Evolutionary conservation across 1,139 yeast genomes (phyloP), one percentile per base, ranked within the genome.

Genomic region (Hyphopichia khmerensis): DNA sequence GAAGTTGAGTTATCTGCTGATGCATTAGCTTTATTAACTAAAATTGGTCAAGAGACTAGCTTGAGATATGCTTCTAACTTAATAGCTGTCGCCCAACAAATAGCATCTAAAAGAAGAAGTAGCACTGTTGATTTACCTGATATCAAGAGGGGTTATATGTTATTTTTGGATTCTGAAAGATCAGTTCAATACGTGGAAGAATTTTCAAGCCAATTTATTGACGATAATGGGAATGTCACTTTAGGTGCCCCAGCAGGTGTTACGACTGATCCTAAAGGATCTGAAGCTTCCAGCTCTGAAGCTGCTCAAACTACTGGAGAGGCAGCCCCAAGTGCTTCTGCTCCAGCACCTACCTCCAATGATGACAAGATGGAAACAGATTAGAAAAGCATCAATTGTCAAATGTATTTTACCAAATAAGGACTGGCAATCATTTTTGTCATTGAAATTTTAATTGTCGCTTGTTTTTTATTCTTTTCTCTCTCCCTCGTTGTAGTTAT

Each of bases 41-140:
- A 91, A 65, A 90, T 91, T 53, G 98, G 97, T 13, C 79, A 80
- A 51, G 98, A 95, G 62, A 88, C 98, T 4, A 84, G 95, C 60
- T 79, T 95, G 60, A 82, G 99, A 59, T 95, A 95, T 64, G 95
- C 97, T 13, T 76, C 96, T 32, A 95, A 95, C 65, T 79, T 93
- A 64, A 88, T 93, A 46, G 77, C 96, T 8, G 96, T 93, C 13
- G 78, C 97, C 26, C 87, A 87, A 60, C 91, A 89, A 64, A 80
- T 91, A 48, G 84, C 96, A 3, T 69, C 79, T 48, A 91, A 90
- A 68, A 82, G 96, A 64, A 84, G 96, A 69, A 72, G 84, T 41
- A 68, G 68, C 40, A 56, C 61, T 30, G 91, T 93, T 40, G 96
- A 86, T 47, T 80, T 91, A 43, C 82, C 79, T 36, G 99, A 93